Conservation (phyloP, 2,329 filamentous ascomycete genomes). For the Cladophialophora psammophila region DNA sequence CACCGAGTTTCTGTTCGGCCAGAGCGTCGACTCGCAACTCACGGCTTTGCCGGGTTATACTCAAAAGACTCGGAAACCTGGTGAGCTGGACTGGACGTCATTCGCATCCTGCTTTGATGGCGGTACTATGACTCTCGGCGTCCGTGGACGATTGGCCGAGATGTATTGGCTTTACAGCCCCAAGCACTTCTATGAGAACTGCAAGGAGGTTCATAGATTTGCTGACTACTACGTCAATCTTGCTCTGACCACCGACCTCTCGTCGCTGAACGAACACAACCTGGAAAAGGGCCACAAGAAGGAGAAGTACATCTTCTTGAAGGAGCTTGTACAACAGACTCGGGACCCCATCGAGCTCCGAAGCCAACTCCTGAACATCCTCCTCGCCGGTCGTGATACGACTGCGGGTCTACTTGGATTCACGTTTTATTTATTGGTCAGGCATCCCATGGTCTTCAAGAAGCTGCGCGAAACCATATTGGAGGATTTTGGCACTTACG, state of each 20-base stretch:
- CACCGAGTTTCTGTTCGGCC: slow-evolving; percentile 85
- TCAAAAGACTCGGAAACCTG: slow-evolving; percentile 72
- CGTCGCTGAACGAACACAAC: slow-evolving; percentile 42
- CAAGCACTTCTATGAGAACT: slow-evolving; percentile 51
- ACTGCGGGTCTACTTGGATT: slow-evolving; percentile 57
- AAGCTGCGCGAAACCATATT: slow-evolving; percentile 48
- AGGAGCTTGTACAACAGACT: slow-evolving; percentile 57
- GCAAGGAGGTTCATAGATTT: slow-evolving; percentile 54
- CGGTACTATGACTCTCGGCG: slow-evolving; percentile 41
- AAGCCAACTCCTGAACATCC: slow-evolving; percentile 59
- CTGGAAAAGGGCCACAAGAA: slow-evolving; percentile 41
- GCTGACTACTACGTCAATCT: slow-evolving; percentile 59
- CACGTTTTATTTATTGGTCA: slow-evolving; percentile 57
- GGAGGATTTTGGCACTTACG: slow-evolving; percentile 53
- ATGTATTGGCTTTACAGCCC: slow-evolving; percentile 51
- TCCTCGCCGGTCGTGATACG: slow-evolving; percentile 63
- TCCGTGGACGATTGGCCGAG: slow-evolving; percentile 43
- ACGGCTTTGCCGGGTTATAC: slow-evolving; percentile 55
- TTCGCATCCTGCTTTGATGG: slow-evolving; percentile 49
- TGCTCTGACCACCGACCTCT: slow-evolving; percentile 41
- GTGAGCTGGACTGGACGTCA: slow-evolving; percentile 62
- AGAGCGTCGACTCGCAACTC: slow-evolving; percentile 68
- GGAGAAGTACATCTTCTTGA: slow-evolving; percentile 57
- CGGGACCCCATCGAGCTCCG: slow-evolving; percentile 53
- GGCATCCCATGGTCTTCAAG: slow-evolving; percentile 47